Conservation (phyloP, 2,329 filamentous ascomycete species). For the Paramyrothecium roridum region DNA sequence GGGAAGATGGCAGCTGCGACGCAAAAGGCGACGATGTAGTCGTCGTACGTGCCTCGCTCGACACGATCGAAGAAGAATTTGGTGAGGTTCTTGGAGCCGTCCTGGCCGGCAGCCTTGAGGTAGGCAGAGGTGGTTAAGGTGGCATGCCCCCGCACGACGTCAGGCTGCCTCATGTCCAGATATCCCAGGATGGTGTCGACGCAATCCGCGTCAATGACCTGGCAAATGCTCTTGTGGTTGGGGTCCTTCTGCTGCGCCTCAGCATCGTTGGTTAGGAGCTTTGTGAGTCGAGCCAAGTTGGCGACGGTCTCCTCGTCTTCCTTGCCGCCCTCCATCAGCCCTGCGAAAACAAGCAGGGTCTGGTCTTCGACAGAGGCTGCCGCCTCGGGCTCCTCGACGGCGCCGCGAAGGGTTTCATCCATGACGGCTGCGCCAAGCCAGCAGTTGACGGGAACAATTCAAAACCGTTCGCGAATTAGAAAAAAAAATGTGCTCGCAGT, state of each 20-base stretch:
- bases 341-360: slow-evolving; percentile 76
- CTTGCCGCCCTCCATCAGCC: slow-evolving; percentile 85
- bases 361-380: slow-evolving; percentile 52
- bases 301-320: slow-evolving; percentile 70
- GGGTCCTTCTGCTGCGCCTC: slow-evolving; percentile 40
- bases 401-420: slow-evolving; percentile 7
- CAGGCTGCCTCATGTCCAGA: slow-evolving; percentile 77
- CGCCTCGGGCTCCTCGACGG: slow-evolving; percentile 24
- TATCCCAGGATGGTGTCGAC: slow-evolving; percentile 84
- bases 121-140: slow-evolving; percentile 80
- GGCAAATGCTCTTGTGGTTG: slow-evolving; percentile 46
- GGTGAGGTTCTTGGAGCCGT: slow-evolving; percentile 66
- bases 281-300: slow-evolving; percentile 57
- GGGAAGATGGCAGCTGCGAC: slow-evolving; percentile 89
- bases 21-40: slow-evolving; percentile 88
- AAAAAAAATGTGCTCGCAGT: too few relatives aligned
- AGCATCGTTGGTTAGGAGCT: slow-evolving; percentile 55
- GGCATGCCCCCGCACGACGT: slow-evolving; percentile 74
- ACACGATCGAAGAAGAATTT: slow-evolving; percentile 73
- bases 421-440: not conserved
- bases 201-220: slow-evolving; percentile 68
- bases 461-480: too few relatives aligned
- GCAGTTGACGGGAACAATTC: too few relatives aligned
- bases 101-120: slow-evolving; percentile 71
- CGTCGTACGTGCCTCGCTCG: slow-evolving; percentile 74